Conservation (phyloP, 306 rosid genomes). For the Sphenostylis stenocarpa region DNA sequence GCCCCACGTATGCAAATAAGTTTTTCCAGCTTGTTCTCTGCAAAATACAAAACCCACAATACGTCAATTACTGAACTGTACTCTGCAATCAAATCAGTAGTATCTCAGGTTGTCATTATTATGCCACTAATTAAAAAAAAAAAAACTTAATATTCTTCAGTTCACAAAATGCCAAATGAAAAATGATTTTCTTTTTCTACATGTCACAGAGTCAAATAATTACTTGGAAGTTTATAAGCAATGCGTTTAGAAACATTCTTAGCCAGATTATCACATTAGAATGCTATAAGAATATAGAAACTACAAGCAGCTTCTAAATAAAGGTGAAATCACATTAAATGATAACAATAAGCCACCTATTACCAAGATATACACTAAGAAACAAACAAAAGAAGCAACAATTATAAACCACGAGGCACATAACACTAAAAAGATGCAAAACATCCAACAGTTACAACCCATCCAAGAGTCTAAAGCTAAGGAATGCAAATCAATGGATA, state of each 20-base stretch:
- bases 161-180: background rate
- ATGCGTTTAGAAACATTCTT: background rate
- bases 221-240: background rate
- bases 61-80: background rate
- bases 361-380: too few species aligned
- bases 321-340: too few species aligned
- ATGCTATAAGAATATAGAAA: background rate
- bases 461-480: too few species aligned
- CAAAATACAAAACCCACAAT: constrained; percentile 29
- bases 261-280: background rate
- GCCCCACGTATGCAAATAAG: constrained; percentile 81
- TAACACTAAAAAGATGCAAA: too few species aligned
- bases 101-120: background rate
- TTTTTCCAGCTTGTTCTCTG: constrained; percentile 86
- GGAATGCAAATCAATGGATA: too few species aligned
- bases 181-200: background rate
- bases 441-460: too few species aligned
- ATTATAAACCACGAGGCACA: too few species aligned
- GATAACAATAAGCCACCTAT: too few species aligned
- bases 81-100: background rate
- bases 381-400: too few species aligned
- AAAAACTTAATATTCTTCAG: background rate
- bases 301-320: background rate
- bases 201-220: background rate
- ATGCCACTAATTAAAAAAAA: background rate